Evolutionary conservation across 768 basidiomycete genomes (phyloP), one percentile per base, ranked within the genome.

Genomic region (Lentinula edodes): DNA sequence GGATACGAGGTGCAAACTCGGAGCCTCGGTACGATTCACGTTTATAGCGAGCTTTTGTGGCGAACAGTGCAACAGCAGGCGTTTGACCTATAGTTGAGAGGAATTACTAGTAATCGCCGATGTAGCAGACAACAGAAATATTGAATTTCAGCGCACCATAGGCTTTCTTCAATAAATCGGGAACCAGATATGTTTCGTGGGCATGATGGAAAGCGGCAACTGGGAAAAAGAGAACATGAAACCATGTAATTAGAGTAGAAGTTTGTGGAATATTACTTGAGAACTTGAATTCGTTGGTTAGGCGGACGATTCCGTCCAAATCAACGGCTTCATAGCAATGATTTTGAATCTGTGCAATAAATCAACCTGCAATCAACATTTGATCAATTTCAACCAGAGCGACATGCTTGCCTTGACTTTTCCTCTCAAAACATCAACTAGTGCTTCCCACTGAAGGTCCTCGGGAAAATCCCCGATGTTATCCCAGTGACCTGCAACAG

Each of bases 151-250:
- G 55, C 28, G 23, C 18, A 80, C 82, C 90, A 69, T 80, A 92
- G 46, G 83, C 83, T 65, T 82, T 81, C 75, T 89, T 91, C 66
- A 95, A 75, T 1, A 89, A 71, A 52, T 87, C 87, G 0, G 92
- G 90, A n/a, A 94, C 88, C n/a, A 94, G 81, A 69, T 89, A 94
- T 0, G 90, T 85, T 67, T 93, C 90, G 63, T 88, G 87, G 0
- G 91, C 91, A 60, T 88, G 85, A 62, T 92, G 91, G 71, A 91
- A 86, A 1, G 87, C 86, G 5, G 89, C 86, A 57, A 92, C 82
- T 2, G 83, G 79, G 70, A 90, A 90, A 66, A 87, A 2, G 28
- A 3, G 28, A 3, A 81, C 64, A 88, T 80, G 36, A 87, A 73
- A 73, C 9, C 6, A 34, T 16, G 6, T 52, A 43, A 54, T 28